phyloP scores from a whole-genome alignment of 2,329 filamentous ascomycete genomes.

The Colletotrichum euphorbiae region DNA sequence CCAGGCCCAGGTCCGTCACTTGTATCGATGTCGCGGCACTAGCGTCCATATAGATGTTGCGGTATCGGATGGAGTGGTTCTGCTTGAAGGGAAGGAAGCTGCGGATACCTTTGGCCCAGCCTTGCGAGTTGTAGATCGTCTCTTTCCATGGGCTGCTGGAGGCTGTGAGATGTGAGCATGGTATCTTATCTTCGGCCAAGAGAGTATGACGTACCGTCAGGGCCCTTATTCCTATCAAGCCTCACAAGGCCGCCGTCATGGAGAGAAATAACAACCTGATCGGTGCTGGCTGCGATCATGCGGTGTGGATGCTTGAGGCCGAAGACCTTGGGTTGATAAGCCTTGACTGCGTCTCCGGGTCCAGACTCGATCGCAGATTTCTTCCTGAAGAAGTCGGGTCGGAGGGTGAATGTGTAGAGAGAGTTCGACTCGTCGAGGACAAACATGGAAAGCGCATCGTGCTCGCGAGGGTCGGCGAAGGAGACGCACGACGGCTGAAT shows the following conservation, averaged over 20 bases:
- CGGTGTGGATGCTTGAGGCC: conserved; percentile 84
- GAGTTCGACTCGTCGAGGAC: conserved; percentile 83
- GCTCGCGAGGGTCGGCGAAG: conserved; percentile 82
- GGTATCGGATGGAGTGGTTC: conserved; percentile 72
- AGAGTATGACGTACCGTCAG: conserved; percentile 56
- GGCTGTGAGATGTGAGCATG: conserved; percentile 45
- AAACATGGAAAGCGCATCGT: conserved; percentile 82
- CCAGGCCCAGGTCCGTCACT: conserved; percentile 62
- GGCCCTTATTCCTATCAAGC: conserved; percentile 69
- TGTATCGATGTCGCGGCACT: conserved; percentile 74
- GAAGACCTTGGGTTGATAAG: conserved; percentile 78
- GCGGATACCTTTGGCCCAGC: conserved; percentile 75
- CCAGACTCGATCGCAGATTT: conserved; percentile 77
- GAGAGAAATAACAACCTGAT: conserved; percentile 83
- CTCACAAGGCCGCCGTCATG: conserved; percentile 81
- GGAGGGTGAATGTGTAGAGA: conserved; percentile 85
- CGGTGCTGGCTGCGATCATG: conserved; percentile 77
- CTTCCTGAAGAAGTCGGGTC: conserved; percentile 83
- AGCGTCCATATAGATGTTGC: conserved; percentile 73
- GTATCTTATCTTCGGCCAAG: not conserved
- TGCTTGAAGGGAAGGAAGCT: conserved; percentile 76
- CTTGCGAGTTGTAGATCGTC: conserved; percentile 78
- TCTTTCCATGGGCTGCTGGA: conserved; percentile 71
- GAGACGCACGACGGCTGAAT: conserved; percentile 84
- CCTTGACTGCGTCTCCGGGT: conserved; percentile 81